A percentile compares a stretch with the other conserved stretches of the same genome.
Evolutionary conservation across 306 rosid genomes (phyloP).

Genomic region (Morella rubra): DNA sequence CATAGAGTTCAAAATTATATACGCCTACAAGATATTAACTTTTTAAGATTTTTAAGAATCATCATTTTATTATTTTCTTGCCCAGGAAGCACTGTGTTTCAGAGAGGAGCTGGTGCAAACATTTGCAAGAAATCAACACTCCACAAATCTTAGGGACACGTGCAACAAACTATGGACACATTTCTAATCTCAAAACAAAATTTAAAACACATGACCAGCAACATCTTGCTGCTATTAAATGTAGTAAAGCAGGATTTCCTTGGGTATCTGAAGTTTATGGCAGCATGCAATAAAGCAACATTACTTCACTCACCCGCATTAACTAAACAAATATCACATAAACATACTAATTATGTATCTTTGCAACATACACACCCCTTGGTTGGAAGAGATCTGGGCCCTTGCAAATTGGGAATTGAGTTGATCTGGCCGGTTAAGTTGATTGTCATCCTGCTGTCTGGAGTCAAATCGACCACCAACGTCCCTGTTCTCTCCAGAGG

Average conservation of each 20-base stretch:
- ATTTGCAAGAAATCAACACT: background rate
- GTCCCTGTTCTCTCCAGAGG: constrained; percentile 65
- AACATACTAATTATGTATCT: background rate
- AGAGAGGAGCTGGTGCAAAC: background rate
- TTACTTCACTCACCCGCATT: background rate
- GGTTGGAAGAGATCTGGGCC: constrained; percentile 54
- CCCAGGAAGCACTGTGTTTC: background rate
- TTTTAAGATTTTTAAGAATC: background rate
- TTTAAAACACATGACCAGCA: background rate
- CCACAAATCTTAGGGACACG: background rate
- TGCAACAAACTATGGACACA: background rate
- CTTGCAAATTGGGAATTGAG: constrained; percentile 54
- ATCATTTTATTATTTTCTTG: background rate
- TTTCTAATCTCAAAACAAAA: too few species aligned
- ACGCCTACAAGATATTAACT: too few species aligned
- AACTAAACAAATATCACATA: background rate
- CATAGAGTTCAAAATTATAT: background rate
- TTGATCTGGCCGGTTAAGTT: constrained; percentile 62
- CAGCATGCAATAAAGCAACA: background rate
- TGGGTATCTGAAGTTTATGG: background rate
- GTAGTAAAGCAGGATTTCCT: background rate
- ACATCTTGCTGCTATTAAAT: background rate
- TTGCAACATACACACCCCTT: constrained; percentile 49
- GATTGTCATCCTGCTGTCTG: constrained; percentile 58
- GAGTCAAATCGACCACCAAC: constrained; percentile 54